Evolutionary conservation across 768 basidiomycete genomes (phyloP).

Genomic region (Lactarius vividus): DNA sequence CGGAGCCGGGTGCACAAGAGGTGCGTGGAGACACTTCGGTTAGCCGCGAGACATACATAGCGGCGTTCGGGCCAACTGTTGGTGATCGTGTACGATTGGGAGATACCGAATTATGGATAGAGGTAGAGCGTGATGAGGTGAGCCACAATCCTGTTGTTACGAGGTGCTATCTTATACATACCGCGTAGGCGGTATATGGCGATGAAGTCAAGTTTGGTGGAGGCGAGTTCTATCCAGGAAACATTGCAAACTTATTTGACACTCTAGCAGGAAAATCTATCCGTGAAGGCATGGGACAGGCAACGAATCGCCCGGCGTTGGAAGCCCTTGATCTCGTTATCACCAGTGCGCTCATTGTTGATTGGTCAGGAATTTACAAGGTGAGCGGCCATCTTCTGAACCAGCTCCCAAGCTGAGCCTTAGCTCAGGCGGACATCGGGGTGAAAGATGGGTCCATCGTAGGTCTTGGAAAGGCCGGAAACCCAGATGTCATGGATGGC

Average conservation of each 20-base stretch:
- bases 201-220: constrained; percentile 99
- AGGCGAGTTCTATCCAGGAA: constrained; percentile 44
- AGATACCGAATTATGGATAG: constrained; percentile 87
- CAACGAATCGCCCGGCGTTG: constrained; percentile 60
- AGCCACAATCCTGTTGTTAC: constrained; percentile 7
- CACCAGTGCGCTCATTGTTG: constrained; percentile 91
- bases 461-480: constrained; percentile 96
- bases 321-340: constrained; percentile 89
- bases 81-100: constrained; percentile 88
- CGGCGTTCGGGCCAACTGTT: constrained; percentile 93
- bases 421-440: constrained; percentile 85
- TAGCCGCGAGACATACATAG: constrained; percentile 71
- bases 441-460: constrained; percentile 78
- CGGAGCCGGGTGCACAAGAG: constrained; percentile 60
- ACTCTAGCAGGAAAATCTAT: constrained; percentile 75
- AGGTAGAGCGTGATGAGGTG: constrained; percentile 85
- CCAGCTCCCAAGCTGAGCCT: background rate
- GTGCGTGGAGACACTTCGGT: constrained; percentile 54
- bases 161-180: background rate
- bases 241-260: background rate
- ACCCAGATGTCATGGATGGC: constrained; percentile 87
- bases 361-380: constrained; percentile 96
- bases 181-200: constrained; percentile 78
- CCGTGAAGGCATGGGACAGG: constrained; percentile 96
- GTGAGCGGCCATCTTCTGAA: constrained; percentile 36